Percentiles rank a stretch among this genome's conserved stretches.
Conservation (phyloP, 805 yeast genomes). For the Zygosaccharomyces pseudorouxii region DNA sequence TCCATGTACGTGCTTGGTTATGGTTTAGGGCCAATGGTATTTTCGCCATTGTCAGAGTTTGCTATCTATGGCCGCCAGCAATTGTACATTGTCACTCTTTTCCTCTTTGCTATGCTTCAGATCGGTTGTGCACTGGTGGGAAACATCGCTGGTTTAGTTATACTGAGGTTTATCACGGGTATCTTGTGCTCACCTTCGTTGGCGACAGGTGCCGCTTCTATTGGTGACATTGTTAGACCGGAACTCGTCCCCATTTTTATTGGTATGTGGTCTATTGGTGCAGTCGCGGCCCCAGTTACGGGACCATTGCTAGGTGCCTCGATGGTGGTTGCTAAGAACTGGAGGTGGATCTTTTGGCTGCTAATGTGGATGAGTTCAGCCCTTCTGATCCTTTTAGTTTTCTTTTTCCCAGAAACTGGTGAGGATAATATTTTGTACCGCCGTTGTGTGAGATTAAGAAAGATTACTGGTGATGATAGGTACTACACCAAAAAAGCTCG, state of each 20-base stretch:
- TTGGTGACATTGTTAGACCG: slow-evolving; percentile 45
- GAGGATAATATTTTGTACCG: slow-evolving; percentile 42
- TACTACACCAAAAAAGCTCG: slow-evolving; percentile 32
- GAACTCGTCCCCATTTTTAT: slow-evolving; percentile 45
- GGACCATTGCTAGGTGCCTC: slow-evolving; percentile 58
- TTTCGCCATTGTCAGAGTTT: slow-evolving; percentile 56
- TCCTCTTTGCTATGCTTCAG: slow-evolving; percentile 48
- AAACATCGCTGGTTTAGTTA: slow-evolving; percentile 47
- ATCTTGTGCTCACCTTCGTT: slow-evolving; percentile 52
- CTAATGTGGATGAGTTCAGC: slow-evolving; percentile 40
- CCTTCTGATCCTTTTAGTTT: slow-evolving; percentile 35
- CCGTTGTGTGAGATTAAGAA: slow-evolving; percentile 46
- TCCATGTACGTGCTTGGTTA: slow-evolving; percentile 56
- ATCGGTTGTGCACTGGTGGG: slow-evolving; percentile 51
- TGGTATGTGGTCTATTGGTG: slow-evolving; percentile 50
- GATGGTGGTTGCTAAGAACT: slow-evolving; percentile 43
- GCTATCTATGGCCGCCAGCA: slow-evolving; percentile 50
- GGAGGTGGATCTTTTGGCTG: slow-evolving; percentile 57
- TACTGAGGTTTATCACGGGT: slow-evolving; percentile 51
- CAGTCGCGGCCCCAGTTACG: slow-evolving; percentile 50
- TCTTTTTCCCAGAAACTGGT: slow-evolving; percentile 48
- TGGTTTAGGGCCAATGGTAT: slow-evolving; percentile 55
- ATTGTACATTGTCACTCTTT: slow-evolving; percentile 44
- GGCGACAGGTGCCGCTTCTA: slow-evolving; percentile 55
- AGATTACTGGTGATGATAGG: slow-evolving; percentile 45